Evolutionary conservation across 2,329 filamentous ascomycete genomes (phyloP), one percentile per base, ranked within the genome.

Genomic region (Aureobasidium uvarum): DNA sequence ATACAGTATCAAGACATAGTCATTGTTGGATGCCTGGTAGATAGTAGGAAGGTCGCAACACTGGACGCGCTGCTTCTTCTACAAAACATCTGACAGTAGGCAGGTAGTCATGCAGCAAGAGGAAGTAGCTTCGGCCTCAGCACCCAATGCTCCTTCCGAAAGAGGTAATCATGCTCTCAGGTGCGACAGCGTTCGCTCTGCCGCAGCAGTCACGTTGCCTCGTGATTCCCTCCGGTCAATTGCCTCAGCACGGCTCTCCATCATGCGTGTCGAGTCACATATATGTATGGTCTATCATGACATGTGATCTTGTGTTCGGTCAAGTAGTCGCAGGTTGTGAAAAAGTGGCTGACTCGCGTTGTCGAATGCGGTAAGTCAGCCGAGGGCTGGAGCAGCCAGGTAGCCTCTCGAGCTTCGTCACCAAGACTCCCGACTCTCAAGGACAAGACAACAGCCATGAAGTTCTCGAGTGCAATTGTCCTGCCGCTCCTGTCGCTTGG

Each of bases 391-490:
- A 52, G 39, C 51, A 56, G 45, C 52, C 54, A 51, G 48, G 48
- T 59, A 55, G 63, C 52, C 52, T 65, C 63, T 64, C 52, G 51
- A 64, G 51, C 62, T 54, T 64, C 62, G 62, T 64, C 55, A 65
- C 63, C 55, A 65, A 28, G 41, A 43, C 25, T 38, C 45, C 14
- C 8, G 25, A 8, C 25, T 0, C 23, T 28, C 45, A 43, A 38
- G 41, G n/a, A 33, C 64, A 60, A 59, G n/a, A 45, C 55, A 39
- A 23, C 64, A 54, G 70, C 43, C 46, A 75, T 76, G 74, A 73
- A 66, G 62, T 51, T 74, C 48, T 62, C 71, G 25, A 65, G 51
- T 46, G 65, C 66, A 62, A 54, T 70, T 13, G 63, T 68, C 5
- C 39, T 71, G 28, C 66, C 67, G 13, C 50, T 69, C 18, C 64